A percentile compares a stretch with the other conserved stretches of the same genome.
These are phyloP conservation scores for Hanseniaspora occidentalis DNA, from an alignment of 805 yeast species.

Conservation along the genomic window DNA sequence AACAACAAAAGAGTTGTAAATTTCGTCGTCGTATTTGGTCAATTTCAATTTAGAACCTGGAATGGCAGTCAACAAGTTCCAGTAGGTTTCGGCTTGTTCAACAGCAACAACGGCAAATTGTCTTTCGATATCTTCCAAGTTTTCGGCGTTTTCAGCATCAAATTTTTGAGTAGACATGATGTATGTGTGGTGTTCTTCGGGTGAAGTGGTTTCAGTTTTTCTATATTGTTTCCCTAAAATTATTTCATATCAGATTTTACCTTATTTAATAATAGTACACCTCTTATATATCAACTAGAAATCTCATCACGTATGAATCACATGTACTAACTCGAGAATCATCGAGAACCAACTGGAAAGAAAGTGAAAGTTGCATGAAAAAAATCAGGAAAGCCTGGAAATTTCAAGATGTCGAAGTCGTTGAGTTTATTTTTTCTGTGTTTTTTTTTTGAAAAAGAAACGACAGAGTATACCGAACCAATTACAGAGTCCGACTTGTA, in stretches of 20 bases:
- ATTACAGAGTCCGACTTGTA: too few relatives aligned
- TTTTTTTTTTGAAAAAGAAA: too few relatives aligned
- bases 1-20: constrained; percentile 43
- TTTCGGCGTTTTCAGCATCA: constrained; percentile 85
- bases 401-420: too few relatives aligned
- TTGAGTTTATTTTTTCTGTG: too few relatives aligned
- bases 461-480: too few relatives aligned
- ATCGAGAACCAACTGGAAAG: not conserved
- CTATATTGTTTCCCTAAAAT: too few relatives aligned
- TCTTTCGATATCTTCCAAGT: constrained; percentile 89
- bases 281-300: too few relatives aligned
- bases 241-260: too few relatives aligned
- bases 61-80: constrained; percentile 61
- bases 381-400: not conserved
- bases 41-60: constrained; percentile 71
- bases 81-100: constrained; percentile 87
- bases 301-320: too few relatives aligned
- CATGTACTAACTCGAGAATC: not conserved
- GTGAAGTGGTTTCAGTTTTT: not conserved
- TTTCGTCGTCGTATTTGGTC: constrained; percentile 61
- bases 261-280: too few relatives aligned
- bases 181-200: not conserved
- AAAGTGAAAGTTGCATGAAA: not conserved
- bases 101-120: constrained; percentile 98
- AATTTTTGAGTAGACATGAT: constrained; percentile 25